phyloP scores from a whole-genome alignment of 257 asterid species.

The Solanum rostratum region DNA sequence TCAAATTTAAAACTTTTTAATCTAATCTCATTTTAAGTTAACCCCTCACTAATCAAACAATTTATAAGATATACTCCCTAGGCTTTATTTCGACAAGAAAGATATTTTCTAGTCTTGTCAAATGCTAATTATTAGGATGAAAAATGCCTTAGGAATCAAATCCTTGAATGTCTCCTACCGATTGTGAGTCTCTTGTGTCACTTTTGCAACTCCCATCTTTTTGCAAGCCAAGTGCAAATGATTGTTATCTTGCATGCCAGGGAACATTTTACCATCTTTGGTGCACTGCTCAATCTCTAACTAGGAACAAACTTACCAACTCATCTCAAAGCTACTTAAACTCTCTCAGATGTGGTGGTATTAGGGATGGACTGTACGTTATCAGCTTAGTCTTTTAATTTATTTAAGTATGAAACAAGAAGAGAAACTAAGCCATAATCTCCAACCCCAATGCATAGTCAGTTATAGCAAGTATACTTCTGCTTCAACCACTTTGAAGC shows the following conservation, averaged over 20 bases:
- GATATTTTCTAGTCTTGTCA: not conserved
- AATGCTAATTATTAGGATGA: not conserved
- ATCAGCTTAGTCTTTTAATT: not conserved
- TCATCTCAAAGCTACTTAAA: not conserved
- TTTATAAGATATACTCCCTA: not conserved
- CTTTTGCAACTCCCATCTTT: not conserved
- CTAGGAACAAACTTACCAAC: not conserved
- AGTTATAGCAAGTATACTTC: not conserved
- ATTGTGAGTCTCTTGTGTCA: not conserved
- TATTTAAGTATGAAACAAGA: not conserved
- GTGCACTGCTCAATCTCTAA: not conserved
- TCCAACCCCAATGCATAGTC: not conserved
- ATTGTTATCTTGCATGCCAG: not conserved
- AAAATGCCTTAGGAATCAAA: not conserved
- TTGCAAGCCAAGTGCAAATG: not conserved
- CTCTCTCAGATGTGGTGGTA: not conserved
- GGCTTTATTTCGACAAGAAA: not conserved
- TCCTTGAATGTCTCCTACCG: not conserved
- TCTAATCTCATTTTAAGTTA: not conserved
- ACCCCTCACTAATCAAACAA: not conserved
- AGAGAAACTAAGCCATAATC: not conserved
- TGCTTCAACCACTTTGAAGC: not conserved
- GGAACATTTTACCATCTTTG: not conserved
- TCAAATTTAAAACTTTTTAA: not conserved
- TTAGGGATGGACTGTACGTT: not conserved